Evolutionary conservation across 2,329 filamentous ascomycete species (phyloP).

Genomic region (Penicillium sp.): DNA sequence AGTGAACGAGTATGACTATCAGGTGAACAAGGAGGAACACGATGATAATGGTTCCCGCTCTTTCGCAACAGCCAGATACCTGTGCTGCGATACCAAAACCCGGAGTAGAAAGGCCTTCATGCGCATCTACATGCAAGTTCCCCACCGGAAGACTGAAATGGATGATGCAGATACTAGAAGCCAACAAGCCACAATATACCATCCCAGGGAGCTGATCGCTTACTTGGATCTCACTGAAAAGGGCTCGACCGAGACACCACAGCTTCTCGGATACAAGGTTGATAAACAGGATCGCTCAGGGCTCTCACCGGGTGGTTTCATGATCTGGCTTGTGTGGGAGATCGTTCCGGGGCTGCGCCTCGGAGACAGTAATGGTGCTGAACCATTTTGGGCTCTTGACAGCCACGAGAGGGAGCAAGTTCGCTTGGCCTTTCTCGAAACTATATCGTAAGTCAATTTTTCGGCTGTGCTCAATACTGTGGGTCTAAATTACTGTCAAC

Average conservation of each 20-base stretch:
- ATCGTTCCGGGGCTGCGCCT: constrained; percentile 10
- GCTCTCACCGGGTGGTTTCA: constrained; percentile 8
- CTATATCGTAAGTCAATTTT: neutral
- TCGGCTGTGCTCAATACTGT: neutral
- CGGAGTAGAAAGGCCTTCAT: constrained; percentile 7
- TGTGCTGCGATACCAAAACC: neutral
- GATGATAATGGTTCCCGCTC: constrained; percentile 1
- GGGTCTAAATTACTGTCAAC: neutral
- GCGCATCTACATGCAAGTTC: constrained; percentile 11
- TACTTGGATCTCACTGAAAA: constrained; percentile 4
- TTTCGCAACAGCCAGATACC: constrained; percentile 2
- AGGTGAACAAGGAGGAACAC: constrained; percentile 1
- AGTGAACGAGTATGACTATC: constrained; percentile 9
- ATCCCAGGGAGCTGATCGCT: constrained; percentile 5
- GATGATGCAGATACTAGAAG: constrained; percentile 8
- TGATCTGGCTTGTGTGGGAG: constrained; percentile 10
- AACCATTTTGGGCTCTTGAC: constrained; percentile 3
- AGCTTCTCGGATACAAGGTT: constrained; percentile 8
- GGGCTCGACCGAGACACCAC: constrained; percentile 4
- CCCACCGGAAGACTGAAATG: constrained; percentile 4
- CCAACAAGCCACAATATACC: constrained; percentile 8
- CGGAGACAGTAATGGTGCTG: constrained; percentile 2
- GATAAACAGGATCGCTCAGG: constrained; percentile 7
- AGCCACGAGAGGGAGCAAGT: neutral
- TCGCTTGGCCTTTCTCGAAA: neutral